phyloP scores from a whole-genome alignment of 257 asterid species.

The Anisodus acutangulus region DNA sequence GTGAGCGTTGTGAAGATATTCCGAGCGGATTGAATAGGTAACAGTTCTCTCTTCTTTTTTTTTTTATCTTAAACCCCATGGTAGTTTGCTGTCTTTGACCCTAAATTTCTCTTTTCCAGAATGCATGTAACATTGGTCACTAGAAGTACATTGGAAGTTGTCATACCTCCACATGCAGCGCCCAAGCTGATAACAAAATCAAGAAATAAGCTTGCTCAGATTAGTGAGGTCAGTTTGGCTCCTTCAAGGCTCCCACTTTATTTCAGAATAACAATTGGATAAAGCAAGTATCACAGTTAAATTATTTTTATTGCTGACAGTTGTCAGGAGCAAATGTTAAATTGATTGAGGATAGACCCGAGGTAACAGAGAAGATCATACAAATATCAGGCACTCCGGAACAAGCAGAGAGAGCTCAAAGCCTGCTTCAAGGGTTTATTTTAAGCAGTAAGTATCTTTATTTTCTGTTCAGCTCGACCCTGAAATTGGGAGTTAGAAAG shows the following conservation, averaged over 20 bases:
- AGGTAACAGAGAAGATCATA: constrained; percentile 65
- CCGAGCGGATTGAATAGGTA: constrained; percentile 70
- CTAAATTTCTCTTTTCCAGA: constrained; percentile 42
- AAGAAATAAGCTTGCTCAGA: constrained; percentile 73
- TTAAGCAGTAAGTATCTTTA: constrained; percentile 74
- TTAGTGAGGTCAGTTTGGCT: constrained; percentile 70
- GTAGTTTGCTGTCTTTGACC: constrained; percentile 21
- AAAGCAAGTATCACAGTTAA: neutral
- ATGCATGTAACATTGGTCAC: constrained; percentile 77
- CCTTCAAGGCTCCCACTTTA: neutral
- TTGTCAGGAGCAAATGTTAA: constrained; percentile 87
- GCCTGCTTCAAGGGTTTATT: constrained; percentile 95
- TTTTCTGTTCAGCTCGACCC: constrained; percentile 1
- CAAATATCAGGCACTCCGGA: constrained; percentile 94
- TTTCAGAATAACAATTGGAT: neutral
- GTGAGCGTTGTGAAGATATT: constrained; percentile 65
- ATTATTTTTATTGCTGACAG: constrained; percentile 45
- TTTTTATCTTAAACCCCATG: neutral
- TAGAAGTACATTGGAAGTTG: constrained; percentile 85
- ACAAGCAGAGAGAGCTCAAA: constrained; percentile 97
- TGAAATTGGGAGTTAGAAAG: neutral
- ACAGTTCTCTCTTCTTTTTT: constrained; percentile 27
- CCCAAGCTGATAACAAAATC: constrained; percentile 71
- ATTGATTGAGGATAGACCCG: constrained; percentile 71
- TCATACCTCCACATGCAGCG: constrained; percentile 81